Conservation (phyloP, 192 early-diverging fungal genomes). For the Haplosporangium gracile region DNA sequence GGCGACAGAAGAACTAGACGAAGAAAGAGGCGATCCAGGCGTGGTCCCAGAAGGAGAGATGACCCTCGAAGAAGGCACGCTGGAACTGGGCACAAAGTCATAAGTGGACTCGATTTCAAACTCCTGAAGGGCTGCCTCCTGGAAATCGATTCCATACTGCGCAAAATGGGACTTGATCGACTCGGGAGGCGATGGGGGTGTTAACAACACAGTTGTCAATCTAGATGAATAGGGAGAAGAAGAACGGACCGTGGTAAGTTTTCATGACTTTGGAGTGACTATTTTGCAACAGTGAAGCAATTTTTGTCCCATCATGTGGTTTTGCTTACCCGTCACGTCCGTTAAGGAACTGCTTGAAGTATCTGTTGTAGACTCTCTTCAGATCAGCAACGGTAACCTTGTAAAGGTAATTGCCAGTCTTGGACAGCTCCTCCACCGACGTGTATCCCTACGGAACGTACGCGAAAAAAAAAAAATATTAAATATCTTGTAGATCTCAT, state of each 20-base stretch:
- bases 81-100: constrained; percentile 28
- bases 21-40: constrained; percentile 28
- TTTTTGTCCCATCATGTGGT: background rate
- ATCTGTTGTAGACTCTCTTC: constrained; percentile 65
- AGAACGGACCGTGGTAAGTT: background rate
- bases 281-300: too few relatives aligned
- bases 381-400: constrained; percentile 64
- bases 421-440: constrained; percentile 64
- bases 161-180: constrained; percentile 56
- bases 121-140: constrained; percentile 37
- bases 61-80: constrained; percentile 17
- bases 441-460: constrained; percentile 61
- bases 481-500: background rate
- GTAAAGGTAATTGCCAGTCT: constrained; percentile 59
- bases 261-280: background rate
- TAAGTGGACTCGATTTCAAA: constrained; percentile 47
- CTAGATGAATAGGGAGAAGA: background rate
- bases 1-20: constrained; percentile 4
- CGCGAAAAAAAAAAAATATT: background rate
- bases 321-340: constrained; percentile 41
- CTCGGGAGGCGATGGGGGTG: constrained; percentile 49
- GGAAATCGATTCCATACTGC: constrained; percentile 46
- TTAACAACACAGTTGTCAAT: constrained; percentile 48
- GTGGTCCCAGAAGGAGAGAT: constrained; percentile 35
- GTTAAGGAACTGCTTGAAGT: constrained; percentile 72